Evolutionary conservation across 1,284 basidiomycete genomes (phyloP), one percentile per base, ranked within the genome.

Genomic region (Apiotrichum mycotoxinovorans): DNA sequence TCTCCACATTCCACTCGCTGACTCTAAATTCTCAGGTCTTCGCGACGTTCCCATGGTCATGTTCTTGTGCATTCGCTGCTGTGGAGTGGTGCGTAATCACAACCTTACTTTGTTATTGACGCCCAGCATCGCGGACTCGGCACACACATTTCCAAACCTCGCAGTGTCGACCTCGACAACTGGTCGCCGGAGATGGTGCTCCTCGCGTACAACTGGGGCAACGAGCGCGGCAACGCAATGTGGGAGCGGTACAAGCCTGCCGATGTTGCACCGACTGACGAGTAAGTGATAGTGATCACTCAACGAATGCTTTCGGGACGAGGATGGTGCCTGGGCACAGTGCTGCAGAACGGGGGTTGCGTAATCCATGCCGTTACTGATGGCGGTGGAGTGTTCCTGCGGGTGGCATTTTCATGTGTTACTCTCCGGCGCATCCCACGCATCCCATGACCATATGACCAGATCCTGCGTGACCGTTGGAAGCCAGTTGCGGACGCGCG

Each of bases 51-150:
- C 81, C 2, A 76, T 81, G 56, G 78, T 79, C 38, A 72, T 81
- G 57, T 81, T 81, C 57, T 66, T 82, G 46, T 82, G 81, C 66
- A 82, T 82, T 43, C 68, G 77, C 17, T 82, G 81, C 61, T 76
- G 74, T 25, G 81, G 81, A 0, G 56, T 80, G 1, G 60, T 61
- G 33, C 48, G 53, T 58, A n/a, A 7, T 38, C 10, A 15, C n/a
- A 22, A 4, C 18, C 5, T 20, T 54, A 26, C 33, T n/a, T n/a
- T n/a, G 4, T 40, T n/a, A 15, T 23, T 38, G 34, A 47, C 41
- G n/a, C 11, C 0, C 52, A 64, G 63, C 81, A 82, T 62, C 75
- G 81, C 7, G 69, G 74, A 7, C 68, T 82, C 10, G 81, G 81
- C 10, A 80, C 80, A 26, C 80, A 81, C 62, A 75, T 81, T 35